Conservation (phyloP, 2,329 filamentous ascomycete genomes). For the Botryotinia calthae region DNA sequence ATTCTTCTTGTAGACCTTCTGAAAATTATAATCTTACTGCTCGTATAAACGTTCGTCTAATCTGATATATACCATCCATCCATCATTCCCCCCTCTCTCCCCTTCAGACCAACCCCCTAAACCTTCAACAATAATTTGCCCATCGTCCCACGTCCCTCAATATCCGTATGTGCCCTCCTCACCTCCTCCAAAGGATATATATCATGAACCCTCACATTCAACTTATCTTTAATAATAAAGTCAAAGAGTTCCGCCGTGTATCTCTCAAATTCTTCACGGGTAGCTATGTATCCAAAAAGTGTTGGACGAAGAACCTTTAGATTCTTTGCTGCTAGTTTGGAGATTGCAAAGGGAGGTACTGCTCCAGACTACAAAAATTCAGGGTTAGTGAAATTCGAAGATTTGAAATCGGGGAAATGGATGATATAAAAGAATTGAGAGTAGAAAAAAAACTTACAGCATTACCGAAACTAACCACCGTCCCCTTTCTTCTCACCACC, state of each 20-base stretch:
- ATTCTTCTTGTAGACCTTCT: background rate
- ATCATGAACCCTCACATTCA: slow-evolving; percentile 73
- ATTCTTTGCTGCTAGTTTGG: slow-evolving; percentile 69
- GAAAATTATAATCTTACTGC: background rate
- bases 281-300: slow-evolving; percentile 67
- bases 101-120: no score
- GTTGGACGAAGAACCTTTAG: slow-evolving; percentile 71
- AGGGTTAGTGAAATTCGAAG: background rate
- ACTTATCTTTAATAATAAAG: slow-evolving; percentile 64
- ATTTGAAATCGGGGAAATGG: background rate
- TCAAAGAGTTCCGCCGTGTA: slow-evolving; percentile 73
- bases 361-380: slow-evolving; percentile 38
- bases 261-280: slow-evolving; percentile 66
- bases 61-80: background rate
- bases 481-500: slow-evolving; percentile 73
- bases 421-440: background rate
- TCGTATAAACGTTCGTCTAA: background rate
- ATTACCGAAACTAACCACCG: slow-evolving; percentile 77
- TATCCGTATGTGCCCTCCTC: slow-evolving; percentile 68
- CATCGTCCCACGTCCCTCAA: slow-evolving; percentile 78
- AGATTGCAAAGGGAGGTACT: slow-evolving; percentile 63
- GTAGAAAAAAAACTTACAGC: slow-evolving; percentile 50
- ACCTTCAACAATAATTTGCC: slow-evolving; percentile 75
- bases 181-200: slow-evolving; percentile 74
- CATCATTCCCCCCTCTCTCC: no score